phyloP scores from a whole-genome alignment of 2,329 filamentous ascomycete genomes.

The Lasiodiplodia hormozganensis region DNA sequence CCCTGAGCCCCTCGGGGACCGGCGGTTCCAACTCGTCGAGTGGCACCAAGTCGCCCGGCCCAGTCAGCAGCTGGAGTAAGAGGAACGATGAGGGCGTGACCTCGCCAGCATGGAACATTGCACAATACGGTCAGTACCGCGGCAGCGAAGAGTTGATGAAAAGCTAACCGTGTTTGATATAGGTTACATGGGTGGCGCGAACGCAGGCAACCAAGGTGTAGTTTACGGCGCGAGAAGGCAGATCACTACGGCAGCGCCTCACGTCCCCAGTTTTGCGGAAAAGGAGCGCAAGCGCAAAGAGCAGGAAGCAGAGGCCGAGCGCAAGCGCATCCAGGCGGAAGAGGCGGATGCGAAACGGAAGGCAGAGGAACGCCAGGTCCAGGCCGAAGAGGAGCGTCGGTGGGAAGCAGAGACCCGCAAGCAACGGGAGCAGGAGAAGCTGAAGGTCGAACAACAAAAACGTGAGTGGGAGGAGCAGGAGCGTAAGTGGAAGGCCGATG shows the following conservation, averaged over 20 bases:
- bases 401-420: constrained; percentile 72
- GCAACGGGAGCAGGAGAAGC: constrained; percentile 64
- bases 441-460: constrained; percentile 70
- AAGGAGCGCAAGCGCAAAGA: constrained; percentile 75
- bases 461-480: constrained; percentile 80
- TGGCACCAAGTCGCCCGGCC: constrained; percentile 54
- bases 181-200: constrained; percentile 94
- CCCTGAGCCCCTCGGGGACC: constrained; percentile 56
- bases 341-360: constrained; percentile 59
- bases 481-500: constrained; percentile 76
- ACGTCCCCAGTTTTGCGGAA: constrained; percentile 81
- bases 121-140: constrained; percentile 73
- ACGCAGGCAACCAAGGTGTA: constrained; percentile 93
- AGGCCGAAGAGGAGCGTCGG: constrained; percentile 67
- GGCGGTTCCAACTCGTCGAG: constrained; percentile 65
- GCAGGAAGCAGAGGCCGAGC: constrained; percentile 62
- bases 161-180: constrained; percentile 3
- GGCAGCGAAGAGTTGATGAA: not conserved
- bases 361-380: constrained; percentile 66
- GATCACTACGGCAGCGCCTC: constrained; percentile 82
- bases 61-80: constrained; percentile 91
- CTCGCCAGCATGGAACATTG: constrained; percentile 95
- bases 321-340: constrained; percentile 56
- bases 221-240: constrained; percentile 90
- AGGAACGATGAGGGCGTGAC: constrained; percentile 81